Evolutionary conservation across 345 rosid genomes (phyloP).

Genomic region (Tarenaya hassleriana): DNA sequence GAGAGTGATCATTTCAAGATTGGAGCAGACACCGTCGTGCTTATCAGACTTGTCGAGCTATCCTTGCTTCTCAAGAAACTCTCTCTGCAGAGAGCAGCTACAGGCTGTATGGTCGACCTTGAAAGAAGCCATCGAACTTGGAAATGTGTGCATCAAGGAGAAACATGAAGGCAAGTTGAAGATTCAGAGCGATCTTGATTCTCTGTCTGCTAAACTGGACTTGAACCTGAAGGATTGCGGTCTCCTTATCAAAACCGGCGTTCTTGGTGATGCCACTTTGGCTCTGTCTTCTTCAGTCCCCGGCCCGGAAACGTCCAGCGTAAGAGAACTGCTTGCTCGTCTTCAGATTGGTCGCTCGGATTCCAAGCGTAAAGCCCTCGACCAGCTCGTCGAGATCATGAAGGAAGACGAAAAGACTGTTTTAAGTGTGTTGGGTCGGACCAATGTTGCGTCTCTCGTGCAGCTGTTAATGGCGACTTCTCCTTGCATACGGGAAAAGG

Average conservation of each 20-base stretch:
- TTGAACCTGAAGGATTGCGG: slow-evolving; percentile 78
- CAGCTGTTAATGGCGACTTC: slow-evolving; percentile 74
- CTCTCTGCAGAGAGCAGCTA: slow-evolving; percentile 84
- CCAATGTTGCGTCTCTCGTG: slow-evolving; percentile 69
- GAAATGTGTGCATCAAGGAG: slow-evolving; percentile 48
- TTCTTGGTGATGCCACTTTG: slow-evolving; percentile 69
- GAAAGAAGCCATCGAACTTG: slow-evolving; percentile 47
- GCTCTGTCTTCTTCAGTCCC: slow-evolving; percentile 40
- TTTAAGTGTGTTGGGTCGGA: slow-evolving; percentile 48
- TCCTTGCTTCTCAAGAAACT: slow-evolving; percentile 82
- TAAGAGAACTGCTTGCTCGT: slow-evolving; percentile 75
- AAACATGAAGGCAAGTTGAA: slow-evolving; percentile 80
- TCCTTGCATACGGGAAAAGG: slow-evolving; percentile 62
- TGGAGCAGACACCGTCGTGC: slow-evolving; percentile 76
- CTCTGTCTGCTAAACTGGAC: slow-evolving; percentile 69
- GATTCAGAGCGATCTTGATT: slow-evolving; percentile 96
- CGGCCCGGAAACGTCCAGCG: slow-evolving; percentile 40
- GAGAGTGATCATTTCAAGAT: slow-evolving; percentile 71
- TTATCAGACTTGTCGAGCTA: slow-evolving; percentile 85
- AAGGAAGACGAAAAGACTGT: slow-evolving; percentile 78
- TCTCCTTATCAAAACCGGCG: slow-evolving; percentile 82
- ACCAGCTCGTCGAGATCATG: slow-evolving; percentile 61
- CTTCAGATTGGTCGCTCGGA: slow-evolving; percentile 96
- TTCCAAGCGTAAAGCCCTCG: slow-evolving; percentile 83
- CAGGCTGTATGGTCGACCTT: slow-evolving; percentile 60